phyloP scores from a whole-genome alignment of 371 early-diverging fungal genomes.

The Chytridiales sp. region DNA sequence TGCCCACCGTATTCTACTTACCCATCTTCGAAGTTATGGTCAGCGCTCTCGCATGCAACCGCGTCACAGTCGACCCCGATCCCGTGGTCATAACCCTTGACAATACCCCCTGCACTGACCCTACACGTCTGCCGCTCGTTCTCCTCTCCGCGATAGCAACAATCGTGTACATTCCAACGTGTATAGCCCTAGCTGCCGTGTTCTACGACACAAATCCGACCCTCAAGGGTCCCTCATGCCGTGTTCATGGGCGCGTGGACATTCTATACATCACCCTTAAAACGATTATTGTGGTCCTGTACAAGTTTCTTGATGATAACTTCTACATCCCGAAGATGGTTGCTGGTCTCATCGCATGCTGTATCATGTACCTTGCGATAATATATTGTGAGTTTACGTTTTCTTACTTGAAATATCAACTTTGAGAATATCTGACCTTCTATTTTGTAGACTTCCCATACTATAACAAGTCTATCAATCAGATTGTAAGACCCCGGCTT shows the following conservation, averaged over 20 bases:
- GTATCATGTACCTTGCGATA: no score
- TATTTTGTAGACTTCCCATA: slow-evolving; percentile 4
- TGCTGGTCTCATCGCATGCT: background rate
- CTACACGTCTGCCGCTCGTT: background rate
- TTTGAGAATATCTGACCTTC: no score
- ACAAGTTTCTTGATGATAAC: slow-evolving; percentile 5
- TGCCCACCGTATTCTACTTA: slow-evolving; percentile 19
- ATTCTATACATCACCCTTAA: slow-evolving; percentile 14
- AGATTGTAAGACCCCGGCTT: slow-evolving; percentile 6
- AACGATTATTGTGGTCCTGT: slow-evolving; percentile 9
- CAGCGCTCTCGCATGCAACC: slow-evolving; percentile 12
- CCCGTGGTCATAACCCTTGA: background rate
- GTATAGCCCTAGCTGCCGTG: slow-evolving; percentile 10
- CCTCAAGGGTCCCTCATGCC: background rate
- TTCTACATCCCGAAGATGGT: slow-evolving; percentile 7
- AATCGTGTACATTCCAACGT: slow-evolving; percentile 9
- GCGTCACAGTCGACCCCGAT: background rate
- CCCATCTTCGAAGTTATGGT: slow-evolving; percentile 20
- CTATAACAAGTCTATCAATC: background rate
- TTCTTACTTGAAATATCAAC: no score
- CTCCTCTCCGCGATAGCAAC: background rate
- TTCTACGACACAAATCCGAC: slow-evolving; percentile 25
- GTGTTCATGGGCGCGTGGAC: slow-evolving; percentile 19
- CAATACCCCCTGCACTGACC: background rate
- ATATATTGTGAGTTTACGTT: no score